A percentile compares a stretch with the other conserved stretches of the same genome.
Conservation (phyloP, 2,329 filamentous ascomycete genomes). For the Sporothrix mexicana region DNA sequence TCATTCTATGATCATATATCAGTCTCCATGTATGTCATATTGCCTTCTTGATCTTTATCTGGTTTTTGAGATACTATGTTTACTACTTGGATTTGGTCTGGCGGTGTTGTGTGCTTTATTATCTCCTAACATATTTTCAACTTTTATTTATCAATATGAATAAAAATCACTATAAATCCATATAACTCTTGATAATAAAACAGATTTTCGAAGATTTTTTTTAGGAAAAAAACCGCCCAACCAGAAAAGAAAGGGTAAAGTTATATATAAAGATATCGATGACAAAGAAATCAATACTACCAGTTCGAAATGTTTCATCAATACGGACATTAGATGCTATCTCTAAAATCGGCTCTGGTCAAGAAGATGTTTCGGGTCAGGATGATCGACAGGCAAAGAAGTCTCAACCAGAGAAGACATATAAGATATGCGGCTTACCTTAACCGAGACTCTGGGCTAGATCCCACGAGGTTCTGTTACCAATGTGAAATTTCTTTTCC, state of each 20-base stretch:
- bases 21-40: no score
- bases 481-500: neutral
- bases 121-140: no score
- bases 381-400: conserved; percentile 9
- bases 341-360: neutral
- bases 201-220: neutral
- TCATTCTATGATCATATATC: no score
- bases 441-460: neutral
- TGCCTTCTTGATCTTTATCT: neutral
- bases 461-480: neutral
- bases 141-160: no score
- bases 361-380: neutral
- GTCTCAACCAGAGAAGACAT: neutral
- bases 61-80: neutral
- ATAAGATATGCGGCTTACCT: neutral
- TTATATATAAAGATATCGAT: no score
- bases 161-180: no score
- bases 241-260: no score
- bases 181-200: no score
- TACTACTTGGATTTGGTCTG: no score
- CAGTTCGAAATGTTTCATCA: neutral
- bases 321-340: neutral
- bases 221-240: neutral
- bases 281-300: neutral
- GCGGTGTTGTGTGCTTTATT: no score